phyloP scores from a whole-genome alignment of 1,284 basidiomycete species.

The Uromyces viciae-fabae region DNA sequence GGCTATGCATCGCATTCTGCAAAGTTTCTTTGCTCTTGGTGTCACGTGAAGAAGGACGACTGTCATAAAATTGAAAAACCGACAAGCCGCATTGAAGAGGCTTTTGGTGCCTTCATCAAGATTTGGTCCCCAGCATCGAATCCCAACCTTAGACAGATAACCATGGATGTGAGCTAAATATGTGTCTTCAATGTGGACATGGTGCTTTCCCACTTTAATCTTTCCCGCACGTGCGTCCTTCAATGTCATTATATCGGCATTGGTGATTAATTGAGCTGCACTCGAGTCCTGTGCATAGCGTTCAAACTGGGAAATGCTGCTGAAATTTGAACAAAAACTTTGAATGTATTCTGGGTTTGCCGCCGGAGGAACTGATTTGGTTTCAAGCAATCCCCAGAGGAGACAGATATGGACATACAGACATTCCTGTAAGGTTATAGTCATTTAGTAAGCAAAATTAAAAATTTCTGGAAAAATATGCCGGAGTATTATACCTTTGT shows the following conservation, averaged over 20 bases:
- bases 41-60: background rate
- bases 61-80: background rate
- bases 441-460: background rate
- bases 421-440: background rate
- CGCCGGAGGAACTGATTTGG: background rate
- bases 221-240: background rate
- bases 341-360: background rate
- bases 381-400: background rate
- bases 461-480: background rate
- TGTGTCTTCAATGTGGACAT: background rate
- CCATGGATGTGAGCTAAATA: background rate
- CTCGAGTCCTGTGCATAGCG: background rate
- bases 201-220: background rate
- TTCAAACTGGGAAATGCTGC: background rate
- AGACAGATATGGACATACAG: background rate
- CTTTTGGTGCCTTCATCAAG: conserved; percentile 12
- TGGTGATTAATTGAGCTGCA: background rate
- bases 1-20: conserved; percentile 23
- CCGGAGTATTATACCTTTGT: background rate
- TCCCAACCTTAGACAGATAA: conserved; percentile 5
- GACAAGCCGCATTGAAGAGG: background rate
- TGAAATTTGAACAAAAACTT: conserved; percentile 1
- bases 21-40: conserved; percentile 21
- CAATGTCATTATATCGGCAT: background rate
- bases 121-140: conserved; percentile 25